Conservation (phyloP, 805 yeast species). For the Lachancea sp. region DNA sequence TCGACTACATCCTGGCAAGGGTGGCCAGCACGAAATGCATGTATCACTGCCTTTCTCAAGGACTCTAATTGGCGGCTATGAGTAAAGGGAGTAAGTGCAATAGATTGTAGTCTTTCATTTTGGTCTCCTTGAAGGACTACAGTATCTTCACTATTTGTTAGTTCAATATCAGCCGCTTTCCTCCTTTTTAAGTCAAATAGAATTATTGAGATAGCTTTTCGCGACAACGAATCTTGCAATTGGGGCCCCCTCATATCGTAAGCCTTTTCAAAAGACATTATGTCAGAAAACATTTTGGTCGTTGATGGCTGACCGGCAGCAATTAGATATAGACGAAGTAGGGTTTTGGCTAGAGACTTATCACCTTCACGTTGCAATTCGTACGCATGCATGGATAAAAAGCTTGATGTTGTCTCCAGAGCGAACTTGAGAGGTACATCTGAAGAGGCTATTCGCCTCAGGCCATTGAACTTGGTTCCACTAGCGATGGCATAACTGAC, state of each 20-base stretch:
- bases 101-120: neutral
- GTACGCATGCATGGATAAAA: slow-evolving; percentile 10
- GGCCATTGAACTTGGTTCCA: slow-evolving; percentile 2
- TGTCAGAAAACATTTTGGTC: slow-evolving; percentile 13
- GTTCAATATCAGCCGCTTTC: neutral
- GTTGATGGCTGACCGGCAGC: slow-evolving; percentile 11
- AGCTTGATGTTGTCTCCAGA: slow-evolving; percentile 13
- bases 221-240: slow-evolving; percentile 11
- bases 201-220: slow-evolving; percentile 18
- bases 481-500: slow-evolving; percentile 13
- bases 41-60: slow-evolving; percentile 15
- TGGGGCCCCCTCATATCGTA: slow-evolving; percentile 6
- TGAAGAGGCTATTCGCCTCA: slow-evolving; percentile 9
- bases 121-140: neutral
- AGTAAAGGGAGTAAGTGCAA: slow-evolving; percentile 12
- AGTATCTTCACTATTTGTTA: slow-evolving; percentile 8
- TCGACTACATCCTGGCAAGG: neutral
- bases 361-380: neutral
- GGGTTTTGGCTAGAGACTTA: slow-evolving; percentile 11
- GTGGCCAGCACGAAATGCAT: neutral
- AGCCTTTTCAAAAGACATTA: slow-evolving; percentile 21
- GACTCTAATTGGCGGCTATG: slow-evolving; percentile 21
- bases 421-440: slow-evolving; percentile 19
- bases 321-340: slow-evolving; percentile 21
- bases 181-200: slow-evolving; percentile 23